Base-by-base conservation (phyloP, 345 rosid genomes). In the Sonneratia caseolaris region DNA sequence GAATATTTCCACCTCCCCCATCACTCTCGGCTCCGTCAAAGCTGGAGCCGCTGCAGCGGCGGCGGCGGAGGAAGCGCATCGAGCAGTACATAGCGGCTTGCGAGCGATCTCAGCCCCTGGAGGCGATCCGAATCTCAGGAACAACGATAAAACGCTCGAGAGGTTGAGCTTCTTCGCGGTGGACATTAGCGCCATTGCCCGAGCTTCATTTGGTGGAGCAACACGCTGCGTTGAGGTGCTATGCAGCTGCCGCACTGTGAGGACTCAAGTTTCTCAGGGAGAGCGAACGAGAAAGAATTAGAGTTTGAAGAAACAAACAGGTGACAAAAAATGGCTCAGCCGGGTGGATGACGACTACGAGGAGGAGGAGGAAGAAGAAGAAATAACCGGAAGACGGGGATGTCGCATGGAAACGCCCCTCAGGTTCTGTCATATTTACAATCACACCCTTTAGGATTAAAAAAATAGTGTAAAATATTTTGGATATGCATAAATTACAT, bases 1-100 rank as follows among this genome's bases (percentile, higher is more conserved):
- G 67, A 84, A 68, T 1, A 77, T 27, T 35, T 77, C 86, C 61
- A 74, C 73, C 51, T 71, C 75, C n/a, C 15, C 51, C 51, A 13
- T 47, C 51, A 6, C 51, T 13, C 51, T 13, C 51, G 51, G 51
- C 51, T 47, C 86, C 65, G 72, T 73, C 51, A 71, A 75, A 21
- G 69, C 78, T 42, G 71, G 77, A 1, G 79, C 75, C 11, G 78
- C 79, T 0, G 82, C 83, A 7, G 77, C 79, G 1, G 85, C 65
- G 42, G 86, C 74, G 64, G 66, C 27, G 37, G 66, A 77, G 74
- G 62, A 77, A 71, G 16, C 81, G 81, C 22, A 80, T 75, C 70
- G 64, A 74, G 70, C 73, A 38, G 37, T 8, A 35, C 16, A 62
- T 19, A 10, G 37, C 66, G 18, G 38, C 5, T 35, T 35, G 37